Evolutionary conservation across 2,329 filamentous ascomycete species (phyloP).

Genomic region (Xylaria sp.): DNA sequence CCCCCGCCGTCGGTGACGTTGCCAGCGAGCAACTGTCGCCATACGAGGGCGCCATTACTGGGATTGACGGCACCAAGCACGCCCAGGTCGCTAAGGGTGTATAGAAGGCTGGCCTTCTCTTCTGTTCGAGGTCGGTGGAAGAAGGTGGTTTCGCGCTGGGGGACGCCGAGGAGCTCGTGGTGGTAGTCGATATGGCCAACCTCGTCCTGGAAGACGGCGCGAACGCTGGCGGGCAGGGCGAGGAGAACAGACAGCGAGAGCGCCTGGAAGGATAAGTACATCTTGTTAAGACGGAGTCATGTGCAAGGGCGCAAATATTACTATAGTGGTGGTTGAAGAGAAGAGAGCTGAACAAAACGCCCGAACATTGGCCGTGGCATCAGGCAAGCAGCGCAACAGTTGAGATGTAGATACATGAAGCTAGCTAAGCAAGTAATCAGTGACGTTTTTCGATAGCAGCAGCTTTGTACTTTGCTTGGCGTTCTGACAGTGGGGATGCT

Average conservation of each 20-base stretch:
- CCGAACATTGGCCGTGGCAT: constrained; percentile 27
- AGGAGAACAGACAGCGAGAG: constrained; percentile 50
- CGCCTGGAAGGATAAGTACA: constrained; percentile 44
- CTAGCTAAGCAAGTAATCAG: constrained; percentile 16
- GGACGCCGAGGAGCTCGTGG: constrained; percentile 85
- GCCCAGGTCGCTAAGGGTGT: constrained; percentile 86
- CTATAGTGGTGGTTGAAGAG: not conserved
- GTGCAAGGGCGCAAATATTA: constrained; percentile 19
- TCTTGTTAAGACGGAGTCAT: constrained; percentile 38
- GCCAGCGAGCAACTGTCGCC: constrained; percentile 80
- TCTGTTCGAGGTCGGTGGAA: constrained; percentile 87
- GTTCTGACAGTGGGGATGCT: not conserved
- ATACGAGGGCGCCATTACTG: constrained; percentile 82
- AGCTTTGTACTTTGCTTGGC: not conserved
- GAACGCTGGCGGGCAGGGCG: constrained; percentile 60
- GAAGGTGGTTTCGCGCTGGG: constrained; percentile 86
- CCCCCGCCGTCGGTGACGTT: constrained; percentile 59
- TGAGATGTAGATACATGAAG: not conserved
- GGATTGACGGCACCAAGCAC: constrained; percentile 91
- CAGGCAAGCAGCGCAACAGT: not conserved
- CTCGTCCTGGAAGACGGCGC: constrained; percentile 87
- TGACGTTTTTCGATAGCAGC: constrained; percentile 31
- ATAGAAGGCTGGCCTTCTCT: constrained; percentile 88
- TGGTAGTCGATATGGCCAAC: constrained; percentile 94
- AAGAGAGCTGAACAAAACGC: constrained; percentile 8